Evolutionary conservation across 495 filamentous ascomycete genomes (phyloP).

Genomic region (Neurospora tetraspora): DNA sequence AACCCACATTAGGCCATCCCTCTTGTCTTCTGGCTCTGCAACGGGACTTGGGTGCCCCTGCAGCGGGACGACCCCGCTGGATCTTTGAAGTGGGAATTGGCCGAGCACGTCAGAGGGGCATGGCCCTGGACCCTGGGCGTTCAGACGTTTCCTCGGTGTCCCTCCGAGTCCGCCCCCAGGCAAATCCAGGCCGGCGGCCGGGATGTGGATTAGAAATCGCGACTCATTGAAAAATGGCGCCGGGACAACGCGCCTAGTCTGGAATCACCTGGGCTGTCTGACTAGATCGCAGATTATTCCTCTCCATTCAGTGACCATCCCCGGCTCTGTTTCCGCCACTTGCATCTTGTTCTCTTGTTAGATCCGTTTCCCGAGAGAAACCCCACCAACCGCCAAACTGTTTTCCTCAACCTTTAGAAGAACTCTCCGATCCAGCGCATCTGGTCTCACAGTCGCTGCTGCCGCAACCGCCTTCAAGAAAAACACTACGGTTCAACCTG

Average conservation of each 20-base stretch:
- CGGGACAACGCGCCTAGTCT: not conserved
- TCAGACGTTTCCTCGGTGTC: not conserved
- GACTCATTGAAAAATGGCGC: not conserved
- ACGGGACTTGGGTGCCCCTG: not conserved
- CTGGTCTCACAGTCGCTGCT: slow-evolving; percentile 49
- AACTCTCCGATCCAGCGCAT: slow-evolving; percentile 47
- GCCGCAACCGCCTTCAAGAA: slow-evolving; percentile 52
- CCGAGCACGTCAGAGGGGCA: not conserved
- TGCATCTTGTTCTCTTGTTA: not conserved
- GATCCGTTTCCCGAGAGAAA: not conserved
- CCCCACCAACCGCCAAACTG: slow-evolving; percentile 54
- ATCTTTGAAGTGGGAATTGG: not conserved
- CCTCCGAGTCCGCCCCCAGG: not conserved
- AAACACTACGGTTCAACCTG: slow-evolving; percentile 48
- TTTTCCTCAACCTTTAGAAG: slow-evolving; percentile 67
- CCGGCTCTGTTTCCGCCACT: not conserved
- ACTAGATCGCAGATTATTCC: not conserved
- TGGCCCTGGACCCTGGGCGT: not conserved
- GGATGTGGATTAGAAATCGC: not conserved
- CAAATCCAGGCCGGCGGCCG: not conserved
- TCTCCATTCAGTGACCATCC: too few relatives aligned
- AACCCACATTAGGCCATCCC: not conserved
- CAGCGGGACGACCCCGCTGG: not conserved
- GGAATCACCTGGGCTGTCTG: not conserved
- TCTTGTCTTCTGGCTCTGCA: not conserved